Base-by-base conservation (phyloP, 495 filamentous ascomycete genomes). In the Polyplosphaeria fusca region DNA sequence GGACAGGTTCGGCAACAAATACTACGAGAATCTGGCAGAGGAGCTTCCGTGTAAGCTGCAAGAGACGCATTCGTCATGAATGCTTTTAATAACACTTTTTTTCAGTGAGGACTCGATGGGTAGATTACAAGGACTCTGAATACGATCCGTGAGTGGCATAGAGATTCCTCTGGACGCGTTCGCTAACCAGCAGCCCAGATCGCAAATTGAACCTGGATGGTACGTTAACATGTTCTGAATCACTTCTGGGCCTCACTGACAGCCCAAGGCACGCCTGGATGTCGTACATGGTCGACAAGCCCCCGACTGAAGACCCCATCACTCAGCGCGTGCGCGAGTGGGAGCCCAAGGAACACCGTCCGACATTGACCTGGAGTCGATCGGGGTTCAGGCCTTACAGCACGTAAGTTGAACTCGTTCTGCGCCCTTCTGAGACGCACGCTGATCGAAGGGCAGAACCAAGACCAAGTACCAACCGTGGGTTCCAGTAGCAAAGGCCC, bases 1-100 rank as follows among this genome's bases (percentile, higher is more conserved):
- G 58, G 94, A 99, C 77, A 80, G 83, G 67, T 96, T 82, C 71
- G 94, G 94, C 68, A 99, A 99, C 81, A 96, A 94, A 73, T 99
- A 79, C 79, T 99, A 80, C 75, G 94, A 97, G 79, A 96, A 99
- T 76, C 72, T 83, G 63, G 78, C 78, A 58, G 90, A 98, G 70
- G 93, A 99, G 72, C 78, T 99, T 42, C 94, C 94, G 45, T 82
- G 92, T 96, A 50, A 44, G 55, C 50, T 23, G 5, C 13, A 5
- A n/a, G 1, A 22, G n/a, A 9, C 5, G 3, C 16, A 2, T 3
- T 27, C 9, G 2, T 14, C 5, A 20, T 1, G 24, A 20, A 41
- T 64, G 69, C 26, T 27, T 40, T 32, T 24, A 55, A 14, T 47
- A 23, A 51, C 14, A 28, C 16, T 47, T 24, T 9, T 18, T 11